Conservation (phyloP, 2,329 filamentous ascomycete genomes). For the Cladorrhinum sp. region DNA sequence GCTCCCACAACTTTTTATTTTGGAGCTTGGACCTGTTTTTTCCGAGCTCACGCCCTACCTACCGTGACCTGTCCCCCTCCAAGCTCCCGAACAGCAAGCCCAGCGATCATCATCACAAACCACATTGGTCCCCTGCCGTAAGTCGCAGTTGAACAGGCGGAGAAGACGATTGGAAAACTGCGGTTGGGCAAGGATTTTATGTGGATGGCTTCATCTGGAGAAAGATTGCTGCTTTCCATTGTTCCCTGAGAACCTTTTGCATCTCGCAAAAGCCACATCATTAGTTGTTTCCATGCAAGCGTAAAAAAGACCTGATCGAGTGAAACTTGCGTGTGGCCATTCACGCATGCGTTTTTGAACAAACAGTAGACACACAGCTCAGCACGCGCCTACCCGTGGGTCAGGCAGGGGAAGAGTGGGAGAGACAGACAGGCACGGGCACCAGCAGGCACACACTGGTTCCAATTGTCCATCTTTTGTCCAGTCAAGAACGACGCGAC, state of each 20-base stretch:
- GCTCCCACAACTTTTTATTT: slow-evolving; percentile 2
- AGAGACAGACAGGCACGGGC: slow-evolving; percentile 11
- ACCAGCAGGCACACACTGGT: slow-evolving; percentile 15
- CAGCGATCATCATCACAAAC: neutral
- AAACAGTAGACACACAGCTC: slow-evolving; percentile 22
- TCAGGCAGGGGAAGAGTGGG: neutral
- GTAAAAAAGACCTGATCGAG: slow-evolving; percentile 26
- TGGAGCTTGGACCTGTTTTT: slow-evolving; percentile 17
- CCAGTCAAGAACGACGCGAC: slow-evolving; percentile 16
- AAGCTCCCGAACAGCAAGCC: neutral
- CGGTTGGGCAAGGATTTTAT: slow-evolving; percentile 1
- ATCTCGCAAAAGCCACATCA: slow-evolving; percentile 10
- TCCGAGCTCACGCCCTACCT: neutral
- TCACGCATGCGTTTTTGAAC: slow-evolving; percentile 24
- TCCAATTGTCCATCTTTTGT: slow-evolving; percentile 11
- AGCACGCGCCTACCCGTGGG: slow-evolving; percentile 7
- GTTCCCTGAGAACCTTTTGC: neutral
- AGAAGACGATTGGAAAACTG: slow-evolving; percentile 6
- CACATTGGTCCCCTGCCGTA: slow-evolving; percentile 4
- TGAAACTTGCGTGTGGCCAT: slow-evolving; percentile 22
- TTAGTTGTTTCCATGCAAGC: slow-evolving; percentile 18
- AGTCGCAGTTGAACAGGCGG: neutral
- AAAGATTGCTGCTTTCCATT: slow-evolving; percentile 4
- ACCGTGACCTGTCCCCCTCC: slow-evolving; percentile 3
- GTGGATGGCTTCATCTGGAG: slow-evolving; percentile 15